Conservation (phyloP, 805 yeast species). For the Brettanomyces sp. region DNA sequence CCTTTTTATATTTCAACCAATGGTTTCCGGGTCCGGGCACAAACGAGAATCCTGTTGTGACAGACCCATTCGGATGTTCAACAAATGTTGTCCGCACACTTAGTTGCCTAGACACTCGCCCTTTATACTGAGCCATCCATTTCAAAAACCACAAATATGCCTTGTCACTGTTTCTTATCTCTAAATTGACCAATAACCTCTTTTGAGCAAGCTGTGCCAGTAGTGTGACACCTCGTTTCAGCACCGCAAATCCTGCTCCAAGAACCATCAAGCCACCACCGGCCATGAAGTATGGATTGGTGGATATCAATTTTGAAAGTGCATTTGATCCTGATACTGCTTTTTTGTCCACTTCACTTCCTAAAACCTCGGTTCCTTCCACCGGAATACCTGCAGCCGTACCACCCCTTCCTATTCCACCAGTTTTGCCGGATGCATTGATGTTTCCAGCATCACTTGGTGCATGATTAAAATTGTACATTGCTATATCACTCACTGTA, state of each 20-base stretch:
- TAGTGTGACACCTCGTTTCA: slow-evolving; percentile 58
- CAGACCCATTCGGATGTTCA: slow-evolving; percentile 90
- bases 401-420: too few species aligned
- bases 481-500: slow-evolving; percentile 36
- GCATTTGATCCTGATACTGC: not conserved
- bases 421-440: too few species aligned
- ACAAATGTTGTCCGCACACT: slow-evolving; percentile 81
- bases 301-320: slow-evolving; percentile 30
- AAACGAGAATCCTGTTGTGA: slow-evolving; percentile 74
- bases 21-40: slow-evolving; percentile 99
- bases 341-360: too few species aligned
- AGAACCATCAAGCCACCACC: slow-evolving; percentile 96
- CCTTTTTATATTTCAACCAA: slow-evolving; percentile 74
- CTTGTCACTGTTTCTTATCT: slow-evolving; percentile 87
- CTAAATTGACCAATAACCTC: slow-evolving; percentile 82
- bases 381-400: too few species aligned
- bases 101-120: slow-evolving; percentile 70
- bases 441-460: not conserved
- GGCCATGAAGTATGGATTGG: slow-evolving; percentile 94
- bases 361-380: too few species aligned
- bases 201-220: slow-evolving; percentile 64
- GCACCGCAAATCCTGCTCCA: slow-evolving; percentile 81
- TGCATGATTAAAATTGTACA: slow-evolving; percentile 22
- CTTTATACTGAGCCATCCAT: slow-evolving; percentile 86
- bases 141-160: slow-evolving; percentile 91